Evolutionary conservation across 2,329 filamentous ascomycete species (phyloP).

Genomic region (Emergomyces orientalis): DNA sequence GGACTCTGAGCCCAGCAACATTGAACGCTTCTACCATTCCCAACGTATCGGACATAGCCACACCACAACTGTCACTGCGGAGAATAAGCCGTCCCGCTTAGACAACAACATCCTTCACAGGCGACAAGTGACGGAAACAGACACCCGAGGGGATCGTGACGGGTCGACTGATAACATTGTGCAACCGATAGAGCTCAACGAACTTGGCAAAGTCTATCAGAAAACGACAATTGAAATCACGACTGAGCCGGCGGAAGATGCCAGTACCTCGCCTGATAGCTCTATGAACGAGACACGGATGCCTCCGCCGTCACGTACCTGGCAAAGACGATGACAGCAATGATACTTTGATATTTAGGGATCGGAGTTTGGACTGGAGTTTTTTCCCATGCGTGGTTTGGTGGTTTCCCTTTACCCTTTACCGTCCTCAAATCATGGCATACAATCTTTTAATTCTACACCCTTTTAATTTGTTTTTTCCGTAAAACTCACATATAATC

Average conservation of each 20-base stretch:
- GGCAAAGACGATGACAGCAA: conserved; percentile 4
- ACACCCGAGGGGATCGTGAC: conserved; percentile 25
- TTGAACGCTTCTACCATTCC: conserved; percentile 25
- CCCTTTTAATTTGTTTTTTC: background rate
- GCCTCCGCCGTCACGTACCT: background rate
- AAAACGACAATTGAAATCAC: conserved; percentile 38
- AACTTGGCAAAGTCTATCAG: conserved; percentile 35
- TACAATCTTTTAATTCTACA: background rate
- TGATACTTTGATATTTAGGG: background rate
- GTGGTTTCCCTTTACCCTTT: background rate
- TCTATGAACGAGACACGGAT: conserved; percentile 4
- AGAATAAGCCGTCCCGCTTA: conserved; percentile 6
- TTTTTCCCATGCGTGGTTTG: too few species aligned
- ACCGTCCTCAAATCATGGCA: background rate
- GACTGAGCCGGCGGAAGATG: conserved; percentile 21
- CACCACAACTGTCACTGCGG: conserved; percentile 13
- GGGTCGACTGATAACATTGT: conserved; percentile 41
- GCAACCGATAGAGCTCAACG: conserved; percentile 23
- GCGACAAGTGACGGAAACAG: background rate
- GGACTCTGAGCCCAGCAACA: conserved; percentile 35
- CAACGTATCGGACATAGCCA: conserved; percentile 10
- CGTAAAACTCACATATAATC: background rate
- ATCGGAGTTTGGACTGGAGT: background rate
- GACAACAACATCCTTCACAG: conserved; percentile 7
- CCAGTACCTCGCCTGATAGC: conserved; percentile 18